A percentile compares a stretch with the other conserved stretches of the same genome.
phyloP scores from a whole-genome alignment of 805 yeast genomes.

The Wickerhamomyces strasburgensis region DNA sequence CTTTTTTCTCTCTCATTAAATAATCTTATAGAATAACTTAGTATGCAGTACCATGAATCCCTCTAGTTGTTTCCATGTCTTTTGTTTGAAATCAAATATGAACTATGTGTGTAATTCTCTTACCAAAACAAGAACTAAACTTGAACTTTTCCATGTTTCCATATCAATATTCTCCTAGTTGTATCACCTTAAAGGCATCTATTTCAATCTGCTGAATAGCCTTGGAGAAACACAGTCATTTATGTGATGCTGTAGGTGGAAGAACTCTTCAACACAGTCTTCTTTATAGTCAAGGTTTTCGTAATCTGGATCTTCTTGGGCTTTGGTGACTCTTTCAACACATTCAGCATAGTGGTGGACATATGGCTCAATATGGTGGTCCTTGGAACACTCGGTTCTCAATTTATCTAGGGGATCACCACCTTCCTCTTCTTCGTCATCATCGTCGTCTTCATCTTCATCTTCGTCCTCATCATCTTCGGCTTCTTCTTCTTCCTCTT shows the following conservation, averaged over 20 bases:
- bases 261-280: slow-evolving; percentile 97
- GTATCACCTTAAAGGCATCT: slow-evolving; percentile 17
- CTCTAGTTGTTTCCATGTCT: too few relatives aligned
- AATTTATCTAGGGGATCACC: slow-evolving; percentile 62
- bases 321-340: slow-evolving; percentile 89
- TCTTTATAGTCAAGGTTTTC: slow-evolving; percentile 80
- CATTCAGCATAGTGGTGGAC: slow-evolving; percentile 93
- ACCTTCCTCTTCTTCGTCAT: slow-evolving; percentile 69
- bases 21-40: too few relatives aligned
- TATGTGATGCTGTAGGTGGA: slow-evolving; percentile 92
- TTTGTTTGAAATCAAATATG: too few relatives aligned
- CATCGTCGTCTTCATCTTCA: slow-evolving; percentile 61
- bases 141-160: too few relatives aligned
- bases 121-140: too few relatives aligned
- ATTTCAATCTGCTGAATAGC: slow-evolving; percentile 81
- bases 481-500: slow-evolving; percentile 26
- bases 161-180: too few relatives aligned
- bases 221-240: slow-evolving; percentile 90
- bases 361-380: slow-evolving; percentile 62
- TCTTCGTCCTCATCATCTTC: slow-evolving; percentile 34
- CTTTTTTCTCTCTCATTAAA: too few relatives aligned
- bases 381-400: slow-evolving; percentile 63
- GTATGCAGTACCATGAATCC: too few relatives aligned
- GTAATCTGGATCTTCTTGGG: slow-evolving; percentile 78
- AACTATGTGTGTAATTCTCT: too few relatives aligned